Percentiles rank a stretch among this genome's conserved stretches.
phyloP scores from a whole-genome alignment of 495 filamentous ascomycete genomes.

The Wilcoxina mikolae region DNA sequence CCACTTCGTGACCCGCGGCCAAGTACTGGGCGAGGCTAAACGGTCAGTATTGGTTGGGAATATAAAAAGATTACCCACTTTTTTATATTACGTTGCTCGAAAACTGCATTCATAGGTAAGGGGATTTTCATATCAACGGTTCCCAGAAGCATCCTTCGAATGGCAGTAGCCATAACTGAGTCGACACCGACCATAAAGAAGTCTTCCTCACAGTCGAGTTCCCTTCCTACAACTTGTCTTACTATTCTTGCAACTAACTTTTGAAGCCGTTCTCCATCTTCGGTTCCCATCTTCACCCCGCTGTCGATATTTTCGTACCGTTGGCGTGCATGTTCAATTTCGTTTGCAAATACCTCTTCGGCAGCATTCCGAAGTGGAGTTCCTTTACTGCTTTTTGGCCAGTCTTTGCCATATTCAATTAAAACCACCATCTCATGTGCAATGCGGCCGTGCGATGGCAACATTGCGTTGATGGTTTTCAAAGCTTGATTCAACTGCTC shows the following conservation, averaged over 20 bases:
- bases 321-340: slow-evolving; percentile 34
- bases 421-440: slow-evolving; percentile 35
- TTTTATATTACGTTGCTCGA: slow-evolving; percentile 34
- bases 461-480: slow-evolving; percentile 23
- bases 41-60: not conserved
- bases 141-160: slow-evolving; percentile 29
- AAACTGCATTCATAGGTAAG: slow-evolving; percentile 36
- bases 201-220: slow-evolving; percentile 30
- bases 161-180: slow-evolving; percentile 38
- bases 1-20: not conserved
- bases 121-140: slow-evolving; percentile 27
- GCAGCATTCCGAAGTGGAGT: slow-evolving; percentile 35
- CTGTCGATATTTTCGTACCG: slow-evolving; percentile 25
- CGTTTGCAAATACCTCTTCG: slow-evolving; percentile 30
- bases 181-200: slow-evolving; percentile 44
- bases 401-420: slow-evolving; percentile 21
- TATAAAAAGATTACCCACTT: slow-evolving; percentile 21
- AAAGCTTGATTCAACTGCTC: slow-evolving; percentile 30
- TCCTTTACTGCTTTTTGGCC: slow-evolving; percentile 43
- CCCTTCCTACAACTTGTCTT: not conserved
- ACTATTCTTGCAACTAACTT: slow-evolving; percentile 24
- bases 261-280: slow-evolving; percentile 21
- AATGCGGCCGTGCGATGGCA: slow-evolving; percentile 33
- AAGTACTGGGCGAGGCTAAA: not conserved
- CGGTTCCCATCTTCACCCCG: slow-evolving; percentile 12